A percentile compares a stretch with the other conserved stretches of the same genome.
Evolutionary conservation across 2,329 filamentous ascomycete species (phyloP).

Genomic region (Talaromyces sp.): DNA sequence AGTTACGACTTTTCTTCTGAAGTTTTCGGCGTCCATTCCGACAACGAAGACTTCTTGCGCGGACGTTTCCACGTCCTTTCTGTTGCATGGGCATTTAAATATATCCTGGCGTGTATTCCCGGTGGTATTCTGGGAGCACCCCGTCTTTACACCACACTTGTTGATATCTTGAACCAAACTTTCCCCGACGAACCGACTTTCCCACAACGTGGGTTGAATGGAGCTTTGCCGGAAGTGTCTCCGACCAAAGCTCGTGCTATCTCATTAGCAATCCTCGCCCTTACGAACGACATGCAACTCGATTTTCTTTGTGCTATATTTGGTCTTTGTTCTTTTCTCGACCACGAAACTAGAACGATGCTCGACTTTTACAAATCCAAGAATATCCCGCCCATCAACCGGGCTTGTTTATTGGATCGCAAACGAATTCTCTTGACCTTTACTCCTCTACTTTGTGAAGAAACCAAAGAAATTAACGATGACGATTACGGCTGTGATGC

Average conservation of each 20-base stretch:
- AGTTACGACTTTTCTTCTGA: conserved; percentile 27
- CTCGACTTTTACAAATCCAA: conserved; percentile 18
- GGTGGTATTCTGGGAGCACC: conserved; percentile 36
- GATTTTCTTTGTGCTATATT: conserved; percentile 39
- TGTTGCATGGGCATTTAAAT: conserved; percentile 33
- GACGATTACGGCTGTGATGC: conserved; percentile 23
- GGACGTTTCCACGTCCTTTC: conserved; percentile 24
- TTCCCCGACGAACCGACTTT: conserved; percentile 15
- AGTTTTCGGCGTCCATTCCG: conserved; percentile 15
- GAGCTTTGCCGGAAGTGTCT: conserved; percentile 18
- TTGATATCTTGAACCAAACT: conserved; percentile 25
- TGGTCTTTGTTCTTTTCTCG: conserved; percentile 31
- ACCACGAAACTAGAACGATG: conserved; percentile 25
- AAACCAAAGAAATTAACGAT: conserved; percentile 17
- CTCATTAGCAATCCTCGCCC: conserved; percentile 33
- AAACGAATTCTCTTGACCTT: conserved; percentile 30
- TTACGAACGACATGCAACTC: conserved; percentile 35
- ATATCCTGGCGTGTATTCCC: conserved; percentile 34
- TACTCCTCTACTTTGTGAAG: conserved; percentile 27
- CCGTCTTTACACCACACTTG: conserved; percentile 29
- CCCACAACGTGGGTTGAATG: conserved; percentile 19
- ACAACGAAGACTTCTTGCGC: conserved; percentile 15
- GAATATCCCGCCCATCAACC: conserved; percentile 17
- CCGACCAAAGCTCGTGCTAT: conserved; percentile 30
- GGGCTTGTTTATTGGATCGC: conserved; percentile 22